phyloP scores from a whole-genome alignment of 257 asterid genomes.

The Solanum virginianum region DNA sequence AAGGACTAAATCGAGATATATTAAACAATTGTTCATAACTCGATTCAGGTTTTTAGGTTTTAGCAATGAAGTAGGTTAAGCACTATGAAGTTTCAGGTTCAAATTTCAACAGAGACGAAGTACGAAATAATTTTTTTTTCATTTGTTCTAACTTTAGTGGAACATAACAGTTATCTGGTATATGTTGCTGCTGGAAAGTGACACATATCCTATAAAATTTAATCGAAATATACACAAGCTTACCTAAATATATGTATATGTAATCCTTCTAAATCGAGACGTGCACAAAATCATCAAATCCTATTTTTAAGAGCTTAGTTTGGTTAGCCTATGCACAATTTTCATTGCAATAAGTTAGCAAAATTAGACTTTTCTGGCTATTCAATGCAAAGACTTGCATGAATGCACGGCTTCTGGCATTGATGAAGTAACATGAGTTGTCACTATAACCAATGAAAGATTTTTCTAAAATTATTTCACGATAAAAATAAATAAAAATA shows the following conservation, averaged over 20 bases:
- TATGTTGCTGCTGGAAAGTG: rapidly evolving
- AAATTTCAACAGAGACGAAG: too few relatives aligned
- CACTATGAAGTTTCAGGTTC: not conserved
- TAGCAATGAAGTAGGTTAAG: too few relatives aligned
- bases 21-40: not conserved
- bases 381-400: not conserved
- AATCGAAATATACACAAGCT: not conserved
- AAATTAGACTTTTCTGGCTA: not conserved
- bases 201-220: rapidly evolving
- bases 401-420: not conserved
- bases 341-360: too few relatives aligned
- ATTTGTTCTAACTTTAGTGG: rapidly evolving
- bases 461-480: too few relatives aligned
- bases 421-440: too few relatives aligned
- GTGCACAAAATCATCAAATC: too few relatives aligned
- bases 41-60: too few relatives aligned
- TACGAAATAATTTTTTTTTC: not conserved
- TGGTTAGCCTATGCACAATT: not conserved
- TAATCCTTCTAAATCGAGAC: too few relatives aligned
- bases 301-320: not conserved
- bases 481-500: too few relatives aligned
- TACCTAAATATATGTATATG: too few relatives aligned
- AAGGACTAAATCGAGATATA: not conserved
- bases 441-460: too few relatives aligned
- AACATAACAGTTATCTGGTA: not conserved